Evolutionary conservation across 768 basidiomycete genomes (phyloP), one percentile per base, ranked within the genome.

Genomic region (Neoboletus magnificus): DNA sequence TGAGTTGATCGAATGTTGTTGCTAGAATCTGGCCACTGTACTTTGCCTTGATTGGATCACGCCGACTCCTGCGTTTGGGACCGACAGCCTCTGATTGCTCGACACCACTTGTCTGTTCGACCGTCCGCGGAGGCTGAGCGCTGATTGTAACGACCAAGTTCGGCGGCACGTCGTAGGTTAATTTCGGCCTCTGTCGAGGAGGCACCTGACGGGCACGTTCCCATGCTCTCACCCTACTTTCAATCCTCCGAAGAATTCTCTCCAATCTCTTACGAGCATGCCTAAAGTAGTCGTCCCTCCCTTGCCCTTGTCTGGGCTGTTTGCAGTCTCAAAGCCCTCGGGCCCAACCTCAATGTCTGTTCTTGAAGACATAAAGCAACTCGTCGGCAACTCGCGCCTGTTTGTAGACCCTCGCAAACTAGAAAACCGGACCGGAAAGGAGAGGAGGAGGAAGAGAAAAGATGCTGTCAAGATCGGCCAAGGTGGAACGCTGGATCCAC

Each of bases 401-500:
- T 98, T 99, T 67, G 76, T 81, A 48, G 84, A 87, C 43, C 77
- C 64, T 25, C 66, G 80, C 33, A 80, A 82, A 52, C 76, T 82
- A 32, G 81, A 82, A 68, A 79, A 70, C 32, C 80, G 75, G 58
- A 77, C 80, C 44, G 71, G 70, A n/a, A 72, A 76, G 50, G 77
- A 76, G 25, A 80, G 79, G 42, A 64, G 64, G 48, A 67, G 64
- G 48, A 67, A 66, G 15, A 79, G 64, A 49, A 67, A 66, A 16
- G 79, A 82, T 22, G 65, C 72, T 2, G 76, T 94, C 50, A 95
- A 96, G 73, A 83, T 95, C 47, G 94, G 93, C 1, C 91, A 94
- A 71, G 93, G 93, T 29, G 94, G 97, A 5, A 99, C 97, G 4
- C 76, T 99, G 48, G 97, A 99, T 75, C 97, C 97, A 16, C 79